These are phyloP conservation scores for Flaveria sonorensis DNA, from an alignment of 129 eudicot species.

Conservation along the genomic window DNA sequence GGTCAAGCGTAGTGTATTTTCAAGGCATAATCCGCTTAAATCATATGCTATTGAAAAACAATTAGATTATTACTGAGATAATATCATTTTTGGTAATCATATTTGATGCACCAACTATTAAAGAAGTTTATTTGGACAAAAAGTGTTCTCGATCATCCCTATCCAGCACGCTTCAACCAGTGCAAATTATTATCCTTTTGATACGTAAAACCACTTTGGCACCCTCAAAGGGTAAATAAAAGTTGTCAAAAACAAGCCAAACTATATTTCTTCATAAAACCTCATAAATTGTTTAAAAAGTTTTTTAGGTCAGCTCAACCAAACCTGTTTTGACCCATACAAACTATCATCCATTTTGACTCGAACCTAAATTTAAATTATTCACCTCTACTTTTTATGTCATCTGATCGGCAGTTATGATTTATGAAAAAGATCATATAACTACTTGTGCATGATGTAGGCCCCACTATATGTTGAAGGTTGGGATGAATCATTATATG, in stretches of 20 bases:
- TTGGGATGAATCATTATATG: slow-evolving; percentile 96
- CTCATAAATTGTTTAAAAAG: no score
- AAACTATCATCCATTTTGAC: neutral
- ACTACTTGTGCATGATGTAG: slow-evolving; percentile 42
- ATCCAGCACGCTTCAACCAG: no score
- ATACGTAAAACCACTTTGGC: no score
- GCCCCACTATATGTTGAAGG: slow-evolving; percentile 94
- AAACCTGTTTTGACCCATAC: neutral
- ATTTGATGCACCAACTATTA: neutral
- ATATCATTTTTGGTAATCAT: neutral
- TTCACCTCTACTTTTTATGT: neutral
- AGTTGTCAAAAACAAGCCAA: no score
- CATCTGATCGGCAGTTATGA: neutral
- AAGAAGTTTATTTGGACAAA: no score
- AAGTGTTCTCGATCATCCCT: no score
- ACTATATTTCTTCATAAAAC: no score
- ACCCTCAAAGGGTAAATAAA: no score
- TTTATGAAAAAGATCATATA: no score
- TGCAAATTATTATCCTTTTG: no score
- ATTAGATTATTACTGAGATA: neutral
- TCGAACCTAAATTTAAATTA: no score
- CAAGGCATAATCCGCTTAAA: neutral
- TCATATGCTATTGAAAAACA: neutral
- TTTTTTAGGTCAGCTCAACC: no score
- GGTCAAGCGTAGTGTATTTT: neutral